Conservation (phyloP, 352 stramenopile species). For the Phytophthora cryptogea region DNA sequence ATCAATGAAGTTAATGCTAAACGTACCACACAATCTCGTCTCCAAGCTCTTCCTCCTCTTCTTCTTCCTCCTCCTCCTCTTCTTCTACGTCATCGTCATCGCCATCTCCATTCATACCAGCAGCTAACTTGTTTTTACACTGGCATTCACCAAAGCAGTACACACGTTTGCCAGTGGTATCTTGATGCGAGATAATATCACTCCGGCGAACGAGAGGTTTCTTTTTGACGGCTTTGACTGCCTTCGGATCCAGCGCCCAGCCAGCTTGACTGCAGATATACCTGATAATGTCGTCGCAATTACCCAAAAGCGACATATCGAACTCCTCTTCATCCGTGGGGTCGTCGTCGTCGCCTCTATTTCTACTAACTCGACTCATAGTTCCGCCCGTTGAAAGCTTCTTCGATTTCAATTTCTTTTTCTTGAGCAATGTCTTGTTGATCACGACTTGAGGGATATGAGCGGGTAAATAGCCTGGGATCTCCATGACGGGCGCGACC, state of each 20-base stretch:
- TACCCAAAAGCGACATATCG: conserved; percentile 78
- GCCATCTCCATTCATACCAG: conserved; percentile 33
- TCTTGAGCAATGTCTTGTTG: conserved; percentile 89
- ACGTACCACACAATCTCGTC: conserved; percentile 59
- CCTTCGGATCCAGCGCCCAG: conserved; percentile 43
- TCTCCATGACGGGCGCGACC: conserved; percentile 94
- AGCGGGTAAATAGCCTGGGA: conserved; percentile 80
- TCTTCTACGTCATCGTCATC: conserved; percentile 13
- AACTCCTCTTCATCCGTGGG: conserved; percentile 59
- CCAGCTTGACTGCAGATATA: conserved; percentile 64
- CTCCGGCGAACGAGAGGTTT: conserved; percentile 15
- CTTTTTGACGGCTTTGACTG: conserved; percentile 17
- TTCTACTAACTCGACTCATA: conserved; percentile 23
- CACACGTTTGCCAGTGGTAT: conserved; percentile 26
- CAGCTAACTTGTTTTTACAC: conserved; percentile 47
- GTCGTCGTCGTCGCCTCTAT: conserved; percentile 20
- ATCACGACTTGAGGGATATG: conserved; percentile 90
- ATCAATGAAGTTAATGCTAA: neutral
- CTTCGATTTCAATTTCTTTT: conserved; percentile 65
- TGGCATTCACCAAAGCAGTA: conserved; percentile 54
- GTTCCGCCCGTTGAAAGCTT: conserved; percentile 24
- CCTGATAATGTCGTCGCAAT: conserved; percentile 79
- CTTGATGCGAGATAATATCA: conserved; percentile 35
- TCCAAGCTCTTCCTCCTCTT: conserved; percentile 38
- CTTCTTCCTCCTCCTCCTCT: conserved; percentile 33